Percentiles rank a stretch among this genome's conserved stretches.
Conservation (phyloP, 805 yeast genomes). For the Cyberlindnera mycetangii region DNA sequence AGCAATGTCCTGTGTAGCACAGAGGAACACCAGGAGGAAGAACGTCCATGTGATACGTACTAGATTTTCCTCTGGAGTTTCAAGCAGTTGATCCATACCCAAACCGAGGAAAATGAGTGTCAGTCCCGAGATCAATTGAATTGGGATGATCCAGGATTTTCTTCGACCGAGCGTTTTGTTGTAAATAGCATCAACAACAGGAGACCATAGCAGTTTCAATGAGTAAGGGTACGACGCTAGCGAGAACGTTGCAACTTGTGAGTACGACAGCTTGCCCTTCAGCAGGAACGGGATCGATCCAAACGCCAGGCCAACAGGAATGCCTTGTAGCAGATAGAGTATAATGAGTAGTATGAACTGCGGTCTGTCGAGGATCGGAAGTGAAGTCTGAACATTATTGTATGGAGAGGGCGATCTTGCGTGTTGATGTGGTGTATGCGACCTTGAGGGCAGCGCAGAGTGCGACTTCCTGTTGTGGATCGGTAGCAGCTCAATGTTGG, state of each 20-base stretch:
- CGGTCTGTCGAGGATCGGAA: slow-evolving; percentile 54
- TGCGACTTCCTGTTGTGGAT: slow-evolving; percentile 21
- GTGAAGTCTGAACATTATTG: slow-evolving; percentile 1
- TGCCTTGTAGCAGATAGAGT: slow-evolving; percentile 87
- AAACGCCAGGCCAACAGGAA: slow-evolving; percentile 93
- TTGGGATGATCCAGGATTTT: slow-evolving; percentile 91
- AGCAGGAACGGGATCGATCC: slow-evolving; percentile 91
- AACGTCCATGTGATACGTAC: slow-evolving; percentile 63
- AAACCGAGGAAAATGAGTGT: slow-evolving; percentile 66
- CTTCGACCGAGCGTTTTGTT: slow-evolving; percentile 70
- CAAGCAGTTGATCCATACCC: slow-evolving; percentile 48
- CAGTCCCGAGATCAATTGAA: slow-evolving; percentile 76
- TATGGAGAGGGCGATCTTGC: slow-evolving; percentile 1
- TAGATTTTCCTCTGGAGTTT: slow-evolving; percentile 47
- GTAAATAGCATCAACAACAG: slow-evolving; percentile 88
- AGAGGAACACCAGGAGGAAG: slow-evolving; percentile 74
- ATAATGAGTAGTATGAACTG: slow-evolving; percentile 72
- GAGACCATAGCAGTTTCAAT: slow-evolving; percentile 90
- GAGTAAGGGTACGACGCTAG: slow-evolving; percentile 95
- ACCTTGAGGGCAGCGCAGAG: slow-evolving; percentile 11
- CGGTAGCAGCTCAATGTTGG: slow-evolving; percentile 22
- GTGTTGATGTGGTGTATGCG: slow-evolving; percentile 9
- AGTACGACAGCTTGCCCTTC: slow-evolving; percentile 76
- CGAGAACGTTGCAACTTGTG: slow-evolving; percentile 88
- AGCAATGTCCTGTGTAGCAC: slow-evolving; percentile 98